phyloP scores from a whole-genome alignment of 2,329 filamentous ascomycete genomes.

The Chrysoporthe cubensis region DNA sequence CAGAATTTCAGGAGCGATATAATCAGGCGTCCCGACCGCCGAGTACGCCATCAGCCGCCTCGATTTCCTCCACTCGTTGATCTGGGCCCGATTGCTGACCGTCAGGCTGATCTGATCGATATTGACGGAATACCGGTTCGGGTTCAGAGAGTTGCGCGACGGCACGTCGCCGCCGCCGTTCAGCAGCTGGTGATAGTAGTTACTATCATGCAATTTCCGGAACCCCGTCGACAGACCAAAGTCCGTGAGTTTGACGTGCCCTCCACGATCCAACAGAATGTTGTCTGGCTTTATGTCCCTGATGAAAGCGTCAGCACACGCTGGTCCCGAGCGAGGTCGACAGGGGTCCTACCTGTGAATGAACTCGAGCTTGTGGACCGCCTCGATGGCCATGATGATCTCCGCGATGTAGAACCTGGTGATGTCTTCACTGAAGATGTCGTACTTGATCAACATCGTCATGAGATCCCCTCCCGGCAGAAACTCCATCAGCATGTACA shows the following conservation, averaged over 20 bases:
- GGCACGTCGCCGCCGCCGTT: slow-evolving; percentile 40
- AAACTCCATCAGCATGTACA: slow-evolving; percentile 84
- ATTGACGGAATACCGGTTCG: slow-evolving; percentile 73
- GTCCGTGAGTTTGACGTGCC: slow-evolving; percentile 80
- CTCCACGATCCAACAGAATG: slow-evolving; percentile 75
- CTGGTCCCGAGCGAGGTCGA: neutral
- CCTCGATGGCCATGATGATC: slow-evolving; percentile 78
- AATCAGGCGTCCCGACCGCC: slow-evolving; percentile 78
- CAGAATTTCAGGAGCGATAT: slow-evolving; percentile 82
- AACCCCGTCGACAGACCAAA: slow-evolving; percentile 82
- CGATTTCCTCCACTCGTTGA: slow-evolving; percentile 82
- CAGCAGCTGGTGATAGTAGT: slow-evolving; percentile 77
- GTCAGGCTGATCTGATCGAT: slow-evolving; percentile 80
- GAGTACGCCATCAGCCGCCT: slow-evolving; percentile 81
- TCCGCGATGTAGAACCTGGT: slow-evolving; percentile 86
- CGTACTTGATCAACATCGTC: slow-evolving; percentile 85
- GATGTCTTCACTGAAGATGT: slow-evolving; percentile 81
- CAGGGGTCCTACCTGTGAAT: slow-evolving; percentile 67
- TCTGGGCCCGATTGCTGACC: slow-evolving; percentile 76
- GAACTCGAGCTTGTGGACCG: slow-evolving; percentile 79
- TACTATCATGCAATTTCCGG: slow-evolving; percentile 77
- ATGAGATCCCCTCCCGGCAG: slow-evolving; percentile 79
- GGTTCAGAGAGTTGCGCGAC: slow-evolving; percentile 42
- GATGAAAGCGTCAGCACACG: neutral
- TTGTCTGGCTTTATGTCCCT: slow-evolving; percentile 84